These are phyloP conservation scores for Phlebiopsis gigantea DNA, from an alignment of 768 basidiomycete genomes.

Conservation along the genomic window DNA sequence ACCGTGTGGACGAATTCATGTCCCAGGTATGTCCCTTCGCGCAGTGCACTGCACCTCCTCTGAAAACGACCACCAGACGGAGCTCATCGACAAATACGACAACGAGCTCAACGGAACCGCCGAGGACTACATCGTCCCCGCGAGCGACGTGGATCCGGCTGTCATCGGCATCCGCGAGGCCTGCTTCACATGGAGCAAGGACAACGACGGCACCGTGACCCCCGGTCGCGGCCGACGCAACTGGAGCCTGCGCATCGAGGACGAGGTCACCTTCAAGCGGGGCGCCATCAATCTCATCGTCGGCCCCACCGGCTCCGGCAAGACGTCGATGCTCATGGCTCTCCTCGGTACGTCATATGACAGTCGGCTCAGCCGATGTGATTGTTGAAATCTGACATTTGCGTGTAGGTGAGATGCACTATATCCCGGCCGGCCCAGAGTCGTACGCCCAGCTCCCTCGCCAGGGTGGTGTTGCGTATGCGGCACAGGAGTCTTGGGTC, in stretches of 20 bases:
- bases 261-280: slow-evolving; percentile 22
- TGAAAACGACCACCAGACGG: slow-evolving; percentile 18
- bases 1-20: slow-evolving; percentile 37
- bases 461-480: slow-evolving; percentile 36
- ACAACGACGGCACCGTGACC: slow-evolving; percentile 12
- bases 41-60: not conserved
- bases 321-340: slow-evolving; percentile 26
- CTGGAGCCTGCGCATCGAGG: slow-evolving; percentile 18
- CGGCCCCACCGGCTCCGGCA: slow-evolving; percentile 24
- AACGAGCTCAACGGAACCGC: not conserved
- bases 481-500: slow-evolving; percentile 42
- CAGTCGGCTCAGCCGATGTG: not conserved
- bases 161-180: slow-evolving; percentile 24
- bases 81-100: slow-evolving; percentile 25
- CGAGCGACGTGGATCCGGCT: slow-evolving; percentile 3
- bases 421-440: slow-evolving; percentile 20
- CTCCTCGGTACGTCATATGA: slow-evolving; percentile 14
- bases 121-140: not conserved
- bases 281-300: slow-evolving; percentile 24
- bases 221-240: slow-evolving; percentile 9
- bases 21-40: slow-evolving; percentile 16
- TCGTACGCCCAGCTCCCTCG: slow-evolving; percentile 38
- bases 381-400: not conserved
- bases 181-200: slow-evolving; percentile 26
- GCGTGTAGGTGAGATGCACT: slow-evolving; percentile 23